Conservation (phyloP, 768 basidiomycete genomes). For the Xanthoconium stramineum region DNA sequence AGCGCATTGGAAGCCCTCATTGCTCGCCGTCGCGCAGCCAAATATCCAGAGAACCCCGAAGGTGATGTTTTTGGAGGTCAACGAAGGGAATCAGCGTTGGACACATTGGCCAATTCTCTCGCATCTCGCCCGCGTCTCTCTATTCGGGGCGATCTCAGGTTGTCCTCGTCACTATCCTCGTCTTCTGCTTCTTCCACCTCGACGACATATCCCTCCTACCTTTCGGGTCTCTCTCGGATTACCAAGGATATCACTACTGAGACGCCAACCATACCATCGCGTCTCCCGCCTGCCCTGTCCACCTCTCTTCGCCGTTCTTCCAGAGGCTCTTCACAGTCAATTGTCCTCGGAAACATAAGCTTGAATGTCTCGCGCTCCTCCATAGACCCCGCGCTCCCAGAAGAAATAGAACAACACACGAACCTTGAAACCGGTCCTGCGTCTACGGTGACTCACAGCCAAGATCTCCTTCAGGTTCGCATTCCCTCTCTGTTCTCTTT, state of each 20-base stretch:
- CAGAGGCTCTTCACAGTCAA: conserved; percentile 20
- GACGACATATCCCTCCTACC: conserved; percentile 12
- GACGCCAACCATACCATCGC: conserved; percentile 17
- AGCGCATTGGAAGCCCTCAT: conserved; percentile 39
- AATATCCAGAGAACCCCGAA: conserved; percentile 9
- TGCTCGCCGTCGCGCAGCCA: conserved; percentile 21
- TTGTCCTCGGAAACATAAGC: conserved; percentile 26
- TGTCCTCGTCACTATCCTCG: conserved; percentile 19
- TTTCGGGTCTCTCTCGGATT: conserved; percentile 10
- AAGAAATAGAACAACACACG: conserved; percentile 10
- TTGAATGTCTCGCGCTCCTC: conserved; percentile 23
- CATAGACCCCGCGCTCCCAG: conserved; percentile 12
- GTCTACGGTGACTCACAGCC: conserved; percentile 23
- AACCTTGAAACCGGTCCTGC: conserved; percentile 3
- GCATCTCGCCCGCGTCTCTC: conserved; percentile 24
- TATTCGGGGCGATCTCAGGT: conserved; percentile 7
- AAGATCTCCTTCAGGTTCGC: conserved; percentile 30
- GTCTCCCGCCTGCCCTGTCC: conserved; percentile 12
- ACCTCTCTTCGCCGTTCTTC: conserved; percentile 24
- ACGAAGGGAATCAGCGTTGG: conserved; percentile 12
- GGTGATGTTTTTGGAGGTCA: conserved; percentile 26
- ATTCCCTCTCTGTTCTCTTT: neutral
- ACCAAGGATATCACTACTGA: conserved; percentile 8
- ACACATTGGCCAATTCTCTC: conserved; percentile 20
- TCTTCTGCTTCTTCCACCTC: conserved; percentile 22